phyloP scores from a whole-genome alignment of 208 protist species.

The Phytomonas serpens region DNA sequence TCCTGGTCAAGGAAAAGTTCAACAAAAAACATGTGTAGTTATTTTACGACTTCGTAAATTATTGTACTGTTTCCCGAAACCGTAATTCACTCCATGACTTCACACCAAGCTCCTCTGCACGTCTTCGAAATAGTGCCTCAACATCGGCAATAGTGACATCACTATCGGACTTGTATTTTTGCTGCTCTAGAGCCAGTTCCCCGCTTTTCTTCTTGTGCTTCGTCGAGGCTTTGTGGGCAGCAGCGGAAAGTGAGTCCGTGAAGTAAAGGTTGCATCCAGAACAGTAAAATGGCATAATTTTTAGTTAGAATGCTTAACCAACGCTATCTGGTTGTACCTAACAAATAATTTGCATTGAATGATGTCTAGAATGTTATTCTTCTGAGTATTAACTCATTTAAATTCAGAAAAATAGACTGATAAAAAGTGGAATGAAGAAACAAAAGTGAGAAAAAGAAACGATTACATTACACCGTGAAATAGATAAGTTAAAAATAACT shows the following conservation, averaged over 20 bases:
- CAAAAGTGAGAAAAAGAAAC: slow-evolving; percentile 7
- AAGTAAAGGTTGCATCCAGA: slow-evolving; percentile 53
- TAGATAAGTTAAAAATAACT: neutral
- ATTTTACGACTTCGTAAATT: slow-evolving; percentile 3
- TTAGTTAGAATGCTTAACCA: neutral
- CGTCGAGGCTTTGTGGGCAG: slow-evolving; percentile 42
- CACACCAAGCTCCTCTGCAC: slow-evolving; percentile 39
- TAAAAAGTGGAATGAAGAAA: slow-evolving; percentile 7
- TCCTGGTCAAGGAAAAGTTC: slow-evolving; percentile 9
- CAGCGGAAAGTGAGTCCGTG: slow-evolving; percentile 42
- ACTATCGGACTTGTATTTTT: slow-evolving; percentile 53
- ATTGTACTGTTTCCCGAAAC: slow-evolving; percentile 13
- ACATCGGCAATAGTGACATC: slow-evolving; percentile 66
- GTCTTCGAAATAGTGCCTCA: slow-evolving; percentile 54
- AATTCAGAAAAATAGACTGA: slow-evolving; percentile 4
- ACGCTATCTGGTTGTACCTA: neutral
- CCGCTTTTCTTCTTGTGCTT: slow-evolving; percentile 69
- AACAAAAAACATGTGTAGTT: slow-evolving; percentile 11
- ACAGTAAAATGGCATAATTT: slow-evolving; percentile 47
- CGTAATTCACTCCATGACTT: slow-evolving; percentile 39
- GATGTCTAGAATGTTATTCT: neutral
- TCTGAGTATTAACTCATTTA: neutral
- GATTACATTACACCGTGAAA: neutral
- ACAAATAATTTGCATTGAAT: neutral
- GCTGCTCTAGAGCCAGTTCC: slow-evolving; percentile 41